phyloP scores from a whole-genome alignment of 345 rosid species.

The Eucalyptus marginata region DNA sequence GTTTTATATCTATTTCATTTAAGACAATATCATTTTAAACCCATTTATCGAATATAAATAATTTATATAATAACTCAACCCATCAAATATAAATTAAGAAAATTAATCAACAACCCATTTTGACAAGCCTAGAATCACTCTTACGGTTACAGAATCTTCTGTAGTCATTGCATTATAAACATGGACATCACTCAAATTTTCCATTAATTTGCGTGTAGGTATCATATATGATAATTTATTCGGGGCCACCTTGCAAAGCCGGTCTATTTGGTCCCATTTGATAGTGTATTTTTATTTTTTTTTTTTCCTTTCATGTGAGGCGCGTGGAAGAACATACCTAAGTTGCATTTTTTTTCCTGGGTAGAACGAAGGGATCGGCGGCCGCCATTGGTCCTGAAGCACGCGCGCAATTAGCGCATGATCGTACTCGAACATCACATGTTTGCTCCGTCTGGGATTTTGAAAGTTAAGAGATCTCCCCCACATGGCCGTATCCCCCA shows the following conservation, averaged over 20 bases:
- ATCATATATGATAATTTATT: neutral
- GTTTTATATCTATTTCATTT: neutral
- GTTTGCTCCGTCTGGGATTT: neutral
- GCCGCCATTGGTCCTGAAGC: neutral
- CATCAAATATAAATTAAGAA: neutral
- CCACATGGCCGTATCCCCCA: neutral
- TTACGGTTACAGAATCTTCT: neutral
- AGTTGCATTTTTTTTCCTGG: neutral
- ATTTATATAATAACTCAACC: neutral
- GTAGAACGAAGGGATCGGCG: neutral
- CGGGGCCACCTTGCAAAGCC: neutral
- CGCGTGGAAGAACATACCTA: neutral
- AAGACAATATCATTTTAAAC: no score
- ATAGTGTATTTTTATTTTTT: neutral
- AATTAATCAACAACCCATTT: neutral
- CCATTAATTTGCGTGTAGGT: neutral
- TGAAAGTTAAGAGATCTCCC: neutral
- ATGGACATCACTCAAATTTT: neutral
- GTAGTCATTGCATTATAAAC: neutral
- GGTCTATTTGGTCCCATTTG: neutral
- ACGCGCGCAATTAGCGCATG: neutral
- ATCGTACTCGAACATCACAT: neutral
- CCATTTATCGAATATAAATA: no score
- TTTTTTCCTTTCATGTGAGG: neutral
- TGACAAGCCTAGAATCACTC: neutral